Base-by-base conservation (phyloP, 2,329 filamentous ascomycete species). In the Pseudogymnoascus sp. region DNA sequence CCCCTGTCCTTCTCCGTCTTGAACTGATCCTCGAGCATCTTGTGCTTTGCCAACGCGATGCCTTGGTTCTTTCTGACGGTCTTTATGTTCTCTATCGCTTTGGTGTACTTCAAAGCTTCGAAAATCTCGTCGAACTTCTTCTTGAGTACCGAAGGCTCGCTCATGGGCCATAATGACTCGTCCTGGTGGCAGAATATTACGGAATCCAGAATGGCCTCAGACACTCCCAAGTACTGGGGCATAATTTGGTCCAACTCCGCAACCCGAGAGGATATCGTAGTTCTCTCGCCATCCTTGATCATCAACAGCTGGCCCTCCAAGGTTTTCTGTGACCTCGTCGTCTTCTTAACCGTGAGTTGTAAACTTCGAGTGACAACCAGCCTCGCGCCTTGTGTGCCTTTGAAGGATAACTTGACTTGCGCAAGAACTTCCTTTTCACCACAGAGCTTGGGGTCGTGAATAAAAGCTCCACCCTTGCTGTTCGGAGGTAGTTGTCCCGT, bases 181-280 rank as follows among this genome's bases (percentile, higher is more conserved):
- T 99, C 94, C 72, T 99, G 94, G 72, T 99, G 94, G 73, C 94
- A 99, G 76, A 99, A 99, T 68, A 99, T 97, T 73, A 99, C 94
- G 63, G 89, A 89, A 67, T 97, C 92, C 25, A 99, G 82, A 62
- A 99, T 87, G 11, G 94, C 92, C 62, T 88, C 87, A 1, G 92
- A 94, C 3, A 97, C 94, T 38, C 94, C 94, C 0, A 99, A 82
- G 67, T 91, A 89, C 68, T 90, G 84, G 0, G 93, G 92, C 73
- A 99, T 88, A 67, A 93, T 84, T 67, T 87, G 82, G 73, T 97
- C 90, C 35, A 97, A 81, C 68, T 97, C 90, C 8, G 86, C 86
- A 16, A 91, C 86, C 42, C 89, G 86, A 2, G 89, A 91, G 1
- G 93, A 97, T 36, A 92, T 84, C 4, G 87, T 84, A 4, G 83